Evolutionary conservation across 208 protist genomes (phyloP).

Genomic region (Zelonia costaricensis): DNA sequence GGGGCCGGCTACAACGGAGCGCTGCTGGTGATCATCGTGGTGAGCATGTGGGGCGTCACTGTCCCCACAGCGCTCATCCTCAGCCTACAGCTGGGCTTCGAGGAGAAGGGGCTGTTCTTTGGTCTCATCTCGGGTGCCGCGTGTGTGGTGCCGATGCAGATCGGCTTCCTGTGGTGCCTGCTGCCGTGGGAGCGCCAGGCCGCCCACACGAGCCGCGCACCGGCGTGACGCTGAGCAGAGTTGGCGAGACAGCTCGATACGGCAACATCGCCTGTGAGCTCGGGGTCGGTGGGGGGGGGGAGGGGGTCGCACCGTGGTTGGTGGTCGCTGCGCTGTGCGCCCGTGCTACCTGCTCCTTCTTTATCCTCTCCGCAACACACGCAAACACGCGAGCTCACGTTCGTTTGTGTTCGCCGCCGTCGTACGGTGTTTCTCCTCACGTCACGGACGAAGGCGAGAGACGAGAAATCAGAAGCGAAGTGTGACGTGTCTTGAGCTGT

Average conservation of each 20-base stretch:
- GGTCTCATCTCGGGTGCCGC: not conserved
- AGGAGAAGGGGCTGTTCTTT: conserved; percentile 17
- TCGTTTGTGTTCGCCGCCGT: no score
- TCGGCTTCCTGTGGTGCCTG: conserved; percentile 9
- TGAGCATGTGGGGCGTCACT: conserved; percentile 33
- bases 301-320: no score
- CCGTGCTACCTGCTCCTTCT: no score
- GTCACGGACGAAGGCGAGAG: no score
- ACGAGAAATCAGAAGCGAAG: no score
- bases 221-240: not conserved
- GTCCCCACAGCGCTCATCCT: conserved; percentile 28
- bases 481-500: no score
- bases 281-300: no score
- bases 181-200: conserved; percentile 13
- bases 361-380: not conserved
- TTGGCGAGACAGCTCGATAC: no score
- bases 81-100: conserved; percentile 1
- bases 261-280: no score
- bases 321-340: no score
- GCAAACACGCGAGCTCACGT: no score
- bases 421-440: no score
- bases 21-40: conserved; percentile 6
- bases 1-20: conserved; percentile 25
- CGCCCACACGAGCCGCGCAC: not conserved
- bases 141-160: not conserved